Percentiles rank a stretch among this genome's conserved stretches.
Evolutionary conservation across 83 land plant species (phyloP).

Genomic region (Thuja plicata): DNA sequence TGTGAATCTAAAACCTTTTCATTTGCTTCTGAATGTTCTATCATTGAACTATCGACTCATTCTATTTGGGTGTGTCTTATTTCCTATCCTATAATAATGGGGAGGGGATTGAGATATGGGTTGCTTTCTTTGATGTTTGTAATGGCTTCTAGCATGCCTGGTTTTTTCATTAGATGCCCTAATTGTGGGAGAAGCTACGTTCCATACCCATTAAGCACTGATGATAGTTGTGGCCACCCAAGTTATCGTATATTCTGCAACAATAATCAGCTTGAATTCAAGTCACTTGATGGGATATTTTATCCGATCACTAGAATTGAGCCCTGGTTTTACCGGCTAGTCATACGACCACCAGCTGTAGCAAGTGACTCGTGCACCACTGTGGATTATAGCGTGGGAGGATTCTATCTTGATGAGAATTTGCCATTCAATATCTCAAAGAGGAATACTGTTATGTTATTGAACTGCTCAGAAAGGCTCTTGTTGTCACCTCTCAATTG

Average conservation of each 20-base stretch:
- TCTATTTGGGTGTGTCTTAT: no score
- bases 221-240: conserved; percentile 36
- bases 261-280: conserved; percentile 23
- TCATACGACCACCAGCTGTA: conserved; percentile 28
- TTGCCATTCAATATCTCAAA: conserved; percentile 48
- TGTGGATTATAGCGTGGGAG: conserved; percentile 30
- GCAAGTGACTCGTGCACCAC: conserved; percentile 21
- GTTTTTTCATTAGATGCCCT: conserved; percentile 15
- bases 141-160: neutral
- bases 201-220: conserved; percentile 56
- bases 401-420: conserved; percentile 30
- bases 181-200: conserved; percentile 35
- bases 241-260: conserved; percentile 38
- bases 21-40: no score
- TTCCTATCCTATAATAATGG: neutral
- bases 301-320: conserved; percentile 40
- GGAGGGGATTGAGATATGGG: neutral
- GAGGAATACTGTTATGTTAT: conserved; percentile 49
- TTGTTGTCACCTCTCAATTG: conserved; percentile 54
- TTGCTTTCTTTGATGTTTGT: neutral
- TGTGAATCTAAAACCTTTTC: no score
- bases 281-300: conserved; percentile 2
- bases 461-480: conserved; percentile 37
- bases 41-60: no score
- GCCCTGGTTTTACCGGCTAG: conserved; percentile 17